Evolutionary conservation across 139 green algal genomes (phyloP).

Genomic region (Pseudopediastrum boryanum): DNA sequence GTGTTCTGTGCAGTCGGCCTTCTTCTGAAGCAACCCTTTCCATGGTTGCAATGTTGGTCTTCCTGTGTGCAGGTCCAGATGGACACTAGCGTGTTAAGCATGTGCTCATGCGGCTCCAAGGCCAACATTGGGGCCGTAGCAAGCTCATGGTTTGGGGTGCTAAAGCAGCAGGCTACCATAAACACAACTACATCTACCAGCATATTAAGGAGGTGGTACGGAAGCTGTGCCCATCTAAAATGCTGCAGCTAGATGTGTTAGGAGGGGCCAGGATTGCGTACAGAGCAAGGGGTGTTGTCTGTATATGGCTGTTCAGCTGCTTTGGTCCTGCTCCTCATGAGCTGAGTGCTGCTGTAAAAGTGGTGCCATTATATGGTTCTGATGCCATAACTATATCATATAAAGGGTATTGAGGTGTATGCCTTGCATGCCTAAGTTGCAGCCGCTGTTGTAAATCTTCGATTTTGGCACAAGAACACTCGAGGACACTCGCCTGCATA

Average conservation of each 20-base stretch:
- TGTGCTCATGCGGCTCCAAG: conserved; percentile 68
- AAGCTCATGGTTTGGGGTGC: conserved; percentile 82
- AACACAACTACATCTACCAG: conserved; percentile 70
- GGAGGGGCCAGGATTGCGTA: conserved; percentile 79
- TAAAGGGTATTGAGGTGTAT: conserved; percentile 75
- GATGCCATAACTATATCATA: conserved; percentile 64
- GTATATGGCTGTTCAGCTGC: conserved; percentile 81
- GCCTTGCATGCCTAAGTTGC: too few relatives aligned
- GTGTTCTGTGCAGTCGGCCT: too few relatives aligned
- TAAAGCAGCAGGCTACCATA: conserved; percentile 71
- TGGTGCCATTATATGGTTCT: conserved; percentile 63
- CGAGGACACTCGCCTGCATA: too few relatives aligned
- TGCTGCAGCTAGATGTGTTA: conserved; percentile 51
- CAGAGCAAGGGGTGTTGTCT: conserved; percentile 18
- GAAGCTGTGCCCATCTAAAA: conserved; percentile 8
- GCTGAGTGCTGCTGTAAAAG: conserved; percentile 63
- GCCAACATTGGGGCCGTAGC: conserved; percentile 28
- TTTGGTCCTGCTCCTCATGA: conserved; percentile 84
- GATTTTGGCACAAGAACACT: too few relatives aligned
- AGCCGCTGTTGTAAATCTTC: too few relatives aligned
- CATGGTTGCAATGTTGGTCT: too few relatives aligned
- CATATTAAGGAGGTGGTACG: conserved; percentile 30
- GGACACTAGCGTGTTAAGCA: conserved; percentile 81
- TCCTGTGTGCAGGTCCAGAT: conserved; percentile 49
- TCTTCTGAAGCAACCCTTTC: too few relatives aligned